Conservation (phyloP, 805 yeast genomes). For the Debaryomyces tyrocola region DNA sequence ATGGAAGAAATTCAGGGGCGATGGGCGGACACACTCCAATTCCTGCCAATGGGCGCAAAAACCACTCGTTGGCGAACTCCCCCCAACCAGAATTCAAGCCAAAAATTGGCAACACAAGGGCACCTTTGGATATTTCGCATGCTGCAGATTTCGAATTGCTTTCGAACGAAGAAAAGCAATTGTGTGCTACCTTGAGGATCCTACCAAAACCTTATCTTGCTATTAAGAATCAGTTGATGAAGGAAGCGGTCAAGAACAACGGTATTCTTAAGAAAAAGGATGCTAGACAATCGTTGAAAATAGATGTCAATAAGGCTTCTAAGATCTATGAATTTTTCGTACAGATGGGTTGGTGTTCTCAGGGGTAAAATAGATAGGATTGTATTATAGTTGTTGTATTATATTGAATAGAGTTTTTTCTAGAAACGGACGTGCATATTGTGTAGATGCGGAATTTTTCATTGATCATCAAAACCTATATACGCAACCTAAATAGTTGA, state of each 20-base stretch:
- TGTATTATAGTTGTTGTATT: background rate
- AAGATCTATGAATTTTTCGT: constrained; percentile 91
- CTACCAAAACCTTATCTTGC: constrained; percentile 93
- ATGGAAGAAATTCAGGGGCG: constrained; percentile 10
- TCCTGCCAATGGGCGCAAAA: constrained; percentile 17
- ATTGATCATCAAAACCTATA: background rate
- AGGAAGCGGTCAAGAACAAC: constrained; percentile 82
- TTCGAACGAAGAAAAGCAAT: constrained; percentile 81
- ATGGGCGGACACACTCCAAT: constrained; percentile 14
- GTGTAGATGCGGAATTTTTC: background rate
- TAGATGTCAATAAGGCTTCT: constrained; percentile 84
- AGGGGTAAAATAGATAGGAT: constrained; percentile 21
- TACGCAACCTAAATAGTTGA: no score
- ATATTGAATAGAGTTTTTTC: background rate
- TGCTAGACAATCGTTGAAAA: constrained; percentile 79
- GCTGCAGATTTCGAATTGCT: constrained; percentile 81
- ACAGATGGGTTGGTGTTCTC: constrained; percentile 82
- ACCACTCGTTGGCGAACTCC: constrained; percentile 23
- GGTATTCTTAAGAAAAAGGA: constrained; percentile 80
- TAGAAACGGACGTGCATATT: background rate
- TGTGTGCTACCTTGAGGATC: constrained; percentile 81
- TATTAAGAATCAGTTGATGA: constrained; percentile 83
- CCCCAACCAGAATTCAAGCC: constrained; percentile 44
- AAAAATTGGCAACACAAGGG: constrained; percentile 45
- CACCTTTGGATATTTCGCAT: constrained; percentile 67